Base-by-base conservation (phyloP, 805 yeast genomes). In the Candida montana region DNA sequence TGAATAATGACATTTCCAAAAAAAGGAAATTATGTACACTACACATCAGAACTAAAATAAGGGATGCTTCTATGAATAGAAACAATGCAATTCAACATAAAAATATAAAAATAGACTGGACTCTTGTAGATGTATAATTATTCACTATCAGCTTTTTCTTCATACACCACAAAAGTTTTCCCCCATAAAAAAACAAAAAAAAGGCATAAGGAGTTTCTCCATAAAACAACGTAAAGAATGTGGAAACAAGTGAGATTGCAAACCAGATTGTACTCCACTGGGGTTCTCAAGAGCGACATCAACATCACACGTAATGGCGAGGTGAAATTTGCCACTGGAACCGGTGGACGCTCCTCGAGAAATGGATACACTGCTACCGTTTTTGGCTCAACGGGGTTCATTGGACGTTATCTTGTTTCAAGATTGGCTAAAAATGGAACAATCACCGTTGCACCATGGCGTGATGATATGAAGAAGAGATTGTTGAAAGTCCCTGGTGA, bases 281-380 rank as follows among this genome's bases (percentile, higher is more conserved):
- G 37, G 6, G 42, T 53, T 9, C 38, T 71, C 37, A 67, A 66
- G 45, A 69, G 77, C 44, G 93, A 86, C 63, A 65, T 82, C 55
- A 78, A 79, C 59, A 78, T 86, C 63, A 81, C 91, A 42, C 73
- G 78, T 50, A 70, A 73, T 39, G 95, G 95, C 20, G 84, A 87
- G 57, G 82, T 88, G 33, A 72, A 79, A 51, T 61, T 83, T 33
- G 62, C 84, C n/a, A 68, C 71, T 28, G 95, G 95, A 46, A 65
- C 75, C 37, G 93, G 95, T 35, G 95, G 95, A 24, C 72, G 86
- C 44, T 82, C 91, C 5, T 84, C 95, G 23, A 75, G 95, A 68
- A 81, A 91, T 8, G 95, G 95, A 3, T 84, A 79, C 64, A 84
- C 90, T 4, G 95, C 90, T 18, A 84, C 95, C 1, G 93, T 87